These are phyloP conservation scores for Penicillium sp. DNA, from an alignment of 2,329 filamentous ascomycete genomes.

Conservation along the genomic window DNA sequence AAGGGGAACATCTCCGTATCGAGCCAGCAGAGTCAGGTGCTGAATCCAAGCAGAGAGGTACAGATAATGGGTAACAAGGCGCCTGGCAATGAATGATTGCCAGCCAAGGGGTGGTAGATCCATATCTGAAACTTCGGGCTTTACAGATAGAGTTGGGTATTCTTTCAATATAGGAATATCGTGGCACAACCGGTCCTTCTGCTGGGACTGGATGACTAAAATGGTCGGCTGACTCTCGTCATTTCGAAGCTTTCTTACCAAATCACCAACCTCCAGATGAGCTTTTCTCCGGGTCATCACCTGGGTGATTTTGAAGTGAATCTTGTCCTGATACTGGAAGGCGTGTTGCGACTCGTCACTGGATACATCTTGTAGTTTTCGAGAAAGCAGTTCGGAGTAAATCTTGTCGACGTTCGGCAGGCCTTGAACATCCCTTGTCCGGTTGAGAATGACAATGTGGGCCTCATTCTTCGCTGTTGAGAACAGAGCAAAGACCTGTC, in stretches of 20 bases:
- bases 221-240: conserved; percentile 80
- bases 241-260: conserved; percentile 85
- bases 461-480: conserved; percentile 79
- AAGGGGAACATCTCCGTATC: conserved; percentile 90
- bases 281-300: conserved; percentile 89
- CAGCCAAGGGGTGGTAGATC: conserved; percentile 89
- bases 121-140: conserved; percentile 80
- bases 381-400: conserved; percentile 72
- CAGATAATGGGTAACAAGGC: conserved; percentile 85
- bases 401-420: conserved; percentile 89
- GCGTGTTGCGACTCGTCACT: conserved; percentile 75
- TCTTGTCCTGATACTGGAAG: conserved; percentile 81
- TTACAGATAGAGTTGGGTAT: conserved; percentile 78
- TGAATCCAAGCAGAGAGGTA: conserved; percentile 90
- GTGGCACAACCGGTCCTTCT: conserved; percentile 75
- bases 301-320: conserved; percentile 83
- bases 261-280: conserved; percentile 80
- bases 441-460: conserved; percentile 84
- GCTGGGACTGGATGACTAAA: conserved; percentile 87
- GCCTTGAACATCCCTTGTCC: conserved; percentile 76
- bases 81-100: conserved; percentile 85
- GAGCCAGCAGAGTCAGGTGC: conserved; percentile 81
- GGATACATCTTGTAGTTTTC: conserved; percentile 64
- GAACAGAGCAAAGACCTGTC: conserved; percentile 91
- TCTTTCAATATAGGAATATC: conserved; percentile 83